Evolutionary conservation across 768 basidiomycete species (phyloP).

Genomic region (Boletus tomentosulus): DNA sequence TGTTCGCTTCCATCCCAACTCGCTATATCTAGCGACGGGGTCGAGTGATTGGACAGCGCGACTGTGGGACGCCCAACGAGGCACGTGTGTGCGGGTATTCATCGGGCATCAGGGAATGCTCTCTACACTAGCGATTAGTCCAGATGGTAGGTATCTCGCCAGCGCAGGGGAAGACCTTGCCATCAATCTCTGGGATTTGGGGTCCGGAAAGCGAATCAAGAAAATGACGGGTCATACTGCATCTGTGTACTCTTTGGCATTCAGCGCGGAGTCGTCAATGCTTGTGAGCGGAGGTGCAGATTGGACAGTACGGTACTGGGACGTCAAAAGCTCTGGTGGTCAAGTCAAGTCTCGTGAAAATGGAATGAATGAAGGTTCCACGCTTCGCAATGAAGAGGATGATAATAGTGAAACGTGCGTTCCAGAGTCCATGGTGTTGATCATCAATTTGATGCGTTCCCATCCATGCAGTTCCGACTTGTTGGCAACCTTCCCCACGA

Average conservation of each 20-base stretch:
- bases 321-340: conserved; percentile 79
- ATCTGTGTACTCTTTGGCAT: conserved; percentile 85
- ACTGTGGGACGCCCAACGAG: conserved; percentile 97
- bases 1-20: conserved; percentile 95
- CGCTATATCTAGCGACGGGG: conserved; percentile 93
- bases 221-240: conserved; percentile 93
- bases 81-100: conserved; percentile 91
- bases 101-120: conserved; percentile 91
- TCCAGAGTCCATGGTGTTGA: neutral
- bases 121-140: conserved; percentile 82
- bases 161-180: conserved; percentile 89
- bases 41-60: conserved; percentile 96
- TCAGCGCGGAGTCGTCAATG: conserved; percentile 86
- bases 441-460: neutral
- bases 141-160: conserved; percentile 91
- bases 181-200: conserved; percentile 95
- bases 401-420: conserved; percentile 72
- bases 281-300: conserved; percentile 91
- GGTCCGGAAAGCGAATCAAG: conserved; percentile 91
- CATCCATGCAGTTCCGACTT: conserved; percentile 64
- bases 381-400: conserved; percentile 39
- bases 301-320: conserved; percentile 99
- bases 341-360: conserved; percentile 56
- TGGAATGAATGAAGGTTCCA: conserved; percentile 37
- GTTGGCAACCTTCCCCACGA: conserved; percentile 89